A percentile compares a stretch with the other conserved stretches of the same genome.
These are phyloP conservation scores for Austroboletus eburneus DNA, from an alignment of 768 basidiomycete genomes.

Conservation along the genomic window DNA sequence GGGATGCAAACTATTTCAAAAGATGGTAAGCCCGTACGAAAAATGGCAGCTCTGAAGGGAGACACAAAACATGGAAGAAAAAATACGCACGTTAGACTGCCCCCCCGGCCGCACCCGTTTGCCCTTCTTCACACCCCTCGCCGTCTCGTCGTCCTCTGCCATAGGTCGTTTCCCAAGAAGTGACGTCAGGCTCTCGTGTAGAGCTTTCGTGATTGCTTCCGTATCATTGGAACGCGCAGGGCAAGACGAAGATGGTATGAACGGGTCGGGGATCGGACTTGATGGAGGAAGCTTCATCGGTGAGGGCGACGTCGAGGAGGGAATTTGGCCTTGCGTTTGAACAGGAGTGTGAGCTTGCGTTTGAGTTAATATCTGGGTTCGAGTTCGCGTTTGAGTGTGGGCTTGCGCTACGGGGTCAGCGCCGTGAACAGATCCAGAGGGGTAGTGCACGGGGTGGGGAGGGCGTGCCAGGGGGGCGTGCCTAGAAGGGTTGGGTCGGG, in stretches of 20 bases:
- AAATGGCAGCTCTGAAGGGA: no score
- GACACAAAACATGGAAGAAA: background rate
- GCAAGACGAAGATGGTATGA: constrained; percentile 21
- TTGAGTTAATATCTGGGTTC: constrained; percentile 25
- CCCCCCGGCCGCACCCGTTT: constrained; percentile 38
- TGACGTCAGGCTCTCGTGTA: constrained; percentile 66
- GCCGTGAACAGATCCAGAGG: constrained; percentile 10
- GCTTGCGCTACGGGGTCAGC: constrained; percentile 15
- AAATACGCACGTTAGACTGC: constrained; percentile 31
- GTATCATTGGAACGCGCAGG: constrained; percentile 37
- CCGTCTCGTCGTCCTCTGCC: constrained; percentile 34
- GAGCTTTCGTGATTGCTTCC: constrained; percentile 48
- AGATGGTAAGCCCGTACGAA: no score
- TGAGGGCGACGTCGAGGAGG: constrained; percentile 54
- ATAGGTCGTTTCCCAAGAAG: constrained; percentile 65
- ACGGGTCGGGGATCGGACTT: constrained; percentile 14
- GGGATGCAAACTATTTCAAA: constrained; percentile 24
- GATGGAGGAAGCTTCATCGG: constrained; percentile 44
- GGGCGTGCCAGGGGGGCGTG: background rate
- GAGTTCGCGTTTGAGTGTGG: constrained; percentile 11
- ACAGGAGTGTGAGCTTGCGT: constrained; percentile 20
- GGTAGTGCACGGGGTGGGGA: background rate
- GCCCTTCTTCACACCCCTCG: constrained; percentile 22
- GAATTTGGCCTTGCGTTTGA: constrained; percentile 35
- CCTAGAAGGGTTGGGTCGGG: background rate